phyloP scores from a whole-genome alignment of 2,329 filamentous ascomycete species.

The Aspergillus transmontanensis region DNA sequence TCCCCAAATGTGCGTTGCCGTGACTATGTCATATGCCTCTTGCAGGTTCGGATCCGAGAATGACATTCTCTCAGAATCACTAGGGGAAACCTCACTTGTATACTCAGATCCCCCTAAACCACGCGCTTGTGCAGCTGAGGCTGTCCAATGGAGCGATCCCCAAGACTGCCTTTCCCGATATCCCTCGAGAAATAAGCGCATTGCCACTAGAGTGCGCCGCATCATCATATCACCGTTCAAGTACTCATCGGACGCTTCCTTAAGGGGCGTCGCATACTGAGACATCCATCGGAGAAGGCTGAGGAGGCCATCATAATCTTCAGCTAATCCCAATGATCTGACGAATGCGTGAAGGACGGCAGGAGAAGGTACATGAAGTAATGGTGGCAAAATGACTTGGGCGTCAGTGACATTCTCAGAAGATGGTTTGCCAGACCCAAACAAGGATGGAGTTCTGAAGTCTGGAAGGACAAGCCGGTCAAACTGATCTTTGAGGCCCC shows the following conservation, averaged over 20 bases:
- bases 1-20: slow-evolving; percentile 36
- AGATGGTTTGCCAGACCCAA: slow-evolving; percentile 22
- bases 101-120: not conserved
- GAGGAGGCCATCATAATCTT: slow-evolving; percentile 44
- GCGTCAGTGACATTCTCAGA: slow-evolving; percentile 13
- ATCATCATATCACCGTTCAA: slow-evolving; percentile 42
- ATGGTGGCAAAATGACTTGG: slow-evolving; percentile 28
- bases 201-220: slow-evolving; percentile 43
- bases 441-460: slow-evolving; percentile 23
- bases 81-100: not conserved
- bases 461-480: slow-evolving; percentile 37
- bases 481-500: slow-evolving; percentile 38
- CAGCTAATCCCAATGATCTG: slow-evolving; percentile 42
- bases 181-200: slow-evolving; percentile 44
- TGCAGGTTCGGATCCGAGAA: slow-evolving; percentile 33
- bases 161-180: slow-evolving; percentile 24
- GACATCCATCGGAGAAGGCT: slow-evolving; percentile 48
- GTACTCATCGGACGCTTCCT: slow-evolving; percentile 37
- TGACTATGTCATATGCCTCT: slow-evolving; percentile 42
- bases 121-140: not conserved
- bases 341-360: slow-evolving; percentile 46
- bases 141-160: not conserved
- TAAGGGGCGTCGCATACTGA: slow-evolving; percentile 33
- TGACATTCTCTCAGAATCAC: slow-evolving; percentile 13
- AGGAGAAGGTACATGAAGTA: slow-evolving; percentile 41